These are phyloP conservation scores for Silybum marianum DNA, from an alignment of 129 eudicot species.

Conservation along the genomic window DNA sequence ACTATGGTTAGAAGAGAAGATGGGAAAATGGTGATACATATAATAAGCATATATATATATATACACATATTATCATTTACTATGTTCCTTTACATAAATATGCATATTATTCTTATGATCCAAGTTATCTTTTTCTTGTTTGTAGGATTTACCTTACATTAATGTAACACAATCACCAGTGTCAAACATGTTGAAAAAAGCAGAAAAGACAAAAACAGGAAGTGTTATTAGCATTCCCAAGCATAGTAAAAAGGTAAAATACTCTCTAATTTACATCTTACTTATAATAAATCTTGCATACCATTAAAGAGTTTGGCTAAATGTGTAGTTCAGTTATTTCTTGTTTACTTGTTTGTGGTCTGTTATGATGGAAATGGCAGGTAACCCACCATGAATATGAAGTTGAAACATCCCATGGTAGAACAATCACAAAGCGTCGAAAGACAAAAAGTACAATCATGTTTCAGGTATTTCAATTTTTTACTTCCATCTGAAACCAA, in stretches of 20 bases:
- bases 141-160: conserved; percentile 47
- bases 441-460: conserved; percentile 95
- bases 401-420: conserved; percentile 83
- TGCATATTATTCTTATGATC: neutral
- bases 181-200: conserved; percentile 59
- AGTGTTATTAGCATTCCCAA: conserved; percentile 62
- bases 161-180: conserved; percentile 62
- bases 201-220: conserved; percentile 60
- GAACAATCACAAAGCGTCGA: conserved; percentile 74
- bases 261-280: conserved; percentile 17
- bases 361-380: conserved; percentile 31
- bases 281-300: neutral
- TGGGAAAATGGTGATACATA: conserved; percentile 28
- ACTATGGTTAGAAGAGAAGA: conserved; percentile 36
- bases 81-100: neutral
- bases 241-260: conserved; percentile 80
- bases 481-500: conserved; percentile 11
- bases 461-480: conserved; percentile 79
- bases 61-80: neutral
- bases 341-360: neutral
- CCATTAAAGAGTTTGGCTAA: no score
- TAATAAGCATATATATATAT: no score
- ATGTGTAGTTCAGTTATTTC: no score
- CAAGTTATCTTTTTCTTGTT: neutral
- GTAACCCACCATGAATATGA: conserved; percentile 93